Evolutionary conservation across 202 grass and related monocot genomes (phyloP), one percentile per base, ranked within the genome.

Genomic region (Miscanthus sacchariflorus): DNA sequence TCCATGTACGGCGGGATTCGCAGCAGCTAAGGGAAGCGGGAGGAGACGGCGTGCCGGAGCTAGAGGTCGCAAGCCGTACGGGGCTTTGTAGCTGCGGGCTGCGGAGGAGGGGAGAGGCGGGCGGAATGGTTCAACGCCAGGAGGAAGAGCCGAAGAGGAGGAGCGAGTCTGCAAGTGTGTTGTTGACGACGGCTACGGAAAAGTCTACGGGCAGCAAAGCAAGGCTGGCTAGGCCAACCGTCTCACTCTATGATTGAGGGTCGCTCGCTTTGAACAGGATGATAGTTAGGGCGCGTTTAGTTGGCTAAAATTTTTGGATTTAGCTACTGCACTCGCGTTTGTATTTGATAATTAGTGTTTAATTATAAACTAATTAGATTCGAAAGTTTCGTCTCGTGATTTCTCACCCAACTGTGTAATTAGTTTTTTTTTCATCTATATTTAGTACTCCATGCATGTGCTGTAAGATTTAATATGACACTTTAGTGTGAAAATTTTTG

Each of bases 1-100:
- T 95, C 94, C 94, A 95, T 95, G 19, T 13, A 54, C 1, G 48
- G 7, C 3, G 42, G 21, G 23, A 12, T 12, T 12, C 12, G 70
- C 40, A 45, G 40, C 6, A 48, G 24, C n/a, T 2, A 5, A 0
- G 7, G 23, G 23, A 0, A 9, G 25, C 15, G 7, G 45, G 21
- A 11, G 69, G 7, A 7, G 40, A 56, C 42, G 50, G 11, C 52
- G 52, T 40, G 43, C 23, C 33, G 48, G 81, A 39, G 52, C 1
- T 25, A 1, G 59, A 64, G 21, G 58, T 23, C 58, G 58, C 21
- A 11, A 10, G 81, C 38, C 48, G 52, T 84, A 73, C 81, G 24
- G 21, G 42, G 42, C 66, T 84, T 65, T 78, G 52, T 71, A 83
- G 87, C 38, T 1, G 80, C 70, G 27, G 44, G 0, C 17, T 8